These are phyloP conservation scores for Lipomyces chichibuensis DNA, from an alignment of 805 yeast species.

Conservation along the genomic window DNA sequence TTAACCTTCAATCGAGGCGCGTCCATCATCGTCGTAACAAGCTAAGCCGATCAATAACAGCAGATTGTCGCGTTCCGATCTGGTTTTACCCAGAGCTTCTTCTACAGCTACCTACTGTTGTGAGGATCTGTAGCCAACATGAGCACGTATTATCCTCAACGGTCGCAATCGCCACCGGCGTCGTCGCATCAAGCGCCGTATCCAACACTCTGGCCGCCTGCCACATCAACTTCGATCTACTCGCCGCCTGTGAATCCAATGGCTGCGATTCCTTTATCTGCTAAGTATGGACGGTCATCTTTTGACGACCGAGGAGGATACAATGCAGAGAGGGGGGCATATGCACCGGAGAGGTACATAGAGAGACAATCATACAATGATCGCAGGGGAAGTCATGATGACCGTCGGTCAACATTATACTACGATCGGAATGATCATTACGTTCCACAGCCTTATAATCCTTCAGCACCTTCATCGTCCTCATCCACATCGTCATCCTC, in stretches of 20 bases:
- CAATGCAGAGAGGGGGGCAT: constrained; percentile 5
- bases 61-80: neutral
- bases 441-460: constrained; percentile 1
- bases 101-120: neutral
- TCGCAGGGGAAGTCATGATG: constrained; percentile 8
- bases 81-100: neutral
- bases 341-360: constrained; percentile 11
- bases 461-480: constrained; percentile 4
- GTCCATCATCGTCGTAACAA: neutral
- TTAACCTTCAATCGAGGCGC: neutral
- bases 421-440: constrained; percentile 15
- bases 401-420: constrained; percentile 2
- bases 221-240: neutral
- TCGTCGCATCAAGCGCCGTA: constrained; percentile 9
- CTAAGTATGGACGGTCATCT: neutral
- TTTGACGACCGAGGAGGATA: constrained; percentile 2
- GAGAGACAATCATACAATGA: constrained; percentile 6
- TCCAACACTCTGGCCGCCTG: constrained; percentile 12
- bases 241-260: neutral
- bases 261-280: neutral
- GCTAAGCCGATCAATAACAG: neutral
- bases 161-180: constrained; percentile 21
- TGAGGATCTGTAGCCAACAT: constrained; percentile 1
- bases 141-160: constrained; percentile 32
- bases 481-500: constrained; percentile 8